Evolutionary conservation across 2,329 filamentous ascomycete species (phyloP), one percentile per base, ranked within the genome.

Genomic region (Colletotrichum nymphaeae): DNA sequence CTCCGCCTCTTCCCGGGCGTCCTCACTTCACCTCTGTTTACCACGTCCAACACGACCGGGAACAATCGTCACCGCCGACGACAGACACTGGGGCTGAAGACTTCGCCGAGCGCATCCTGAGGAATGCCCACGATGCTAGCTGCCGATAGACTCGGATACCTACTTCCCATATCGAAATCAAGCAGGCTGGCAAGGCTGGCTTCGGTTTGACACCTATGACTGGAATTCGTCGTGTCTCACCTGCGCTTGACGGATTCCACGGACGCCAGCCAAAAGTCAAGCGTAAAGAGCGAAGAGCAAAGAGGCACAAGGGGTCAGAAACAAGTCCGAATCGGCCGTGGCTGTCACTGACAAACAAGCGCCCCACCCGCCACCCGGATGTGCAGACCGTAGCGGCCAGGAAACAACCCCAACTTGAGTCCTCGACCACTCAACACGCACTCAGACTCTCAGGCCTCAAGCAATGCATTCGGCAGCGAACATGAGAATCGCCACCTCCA

Each of bases 11-110:
- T 52, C 52, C 58, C 52, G 19, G 42, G 42, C 42, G 58, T 63
- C n/a, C 22, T 57, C 22, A 12, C 35, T 26, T 28, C 24, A n/a
- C 8, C 22, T 26, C 11, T 22, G 11, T 22, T 26, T 5, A 30
- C 28, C 22, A 26, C n/a, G 24, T 55, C 67, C 52, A 62, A 37
- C 63, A 42, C 37, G 1, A 42, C 37, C 37, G 57, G 26, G 49
- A 37, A 26, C 56, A 70, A 56, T 65, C 67, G 67, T 73, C 67
- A 70, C 65, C 35, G 70, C 59, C 67, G n/a, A 73, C 70, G 67
- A 70, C 59, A 53, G 22, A 42, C 24, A 3, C 62, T 22, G 60
- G 46, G 67, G 71, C 71, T 66, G 67, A 66, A 52, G 56, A 28
- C 22, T n/a, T 56, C 57, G 60, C 70, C 66, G 69, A 63, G 66